Evolutionary conservation across 257 asterid species (phyloP).

Genomic region (Paraleonurus japonicus): DNA sequence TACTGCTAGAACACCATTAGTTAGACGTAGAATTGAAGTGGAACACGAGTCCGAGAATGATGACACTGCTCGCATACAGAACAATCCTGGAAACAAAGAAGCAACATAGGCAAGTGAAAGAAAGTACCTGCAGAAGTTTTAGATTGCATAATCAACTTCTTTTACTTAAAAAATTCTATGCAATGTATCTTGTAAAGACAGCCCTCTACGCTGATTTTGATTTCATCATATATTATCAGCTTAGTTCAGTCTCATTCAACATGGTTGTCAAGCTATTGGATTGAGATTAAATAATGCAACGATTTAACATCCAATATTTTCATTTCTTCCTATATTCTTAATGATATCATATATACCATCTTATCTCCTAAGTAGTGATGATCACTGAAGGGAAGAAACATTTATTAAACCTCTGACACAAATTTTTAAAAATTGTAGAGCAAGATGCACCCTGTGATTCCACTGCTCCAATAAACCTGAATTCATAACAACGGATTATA

Average conservation of each 20-base stretch:
- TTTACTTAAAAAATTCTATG: slow-evolving; percentile 1
- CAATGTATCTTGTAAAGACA: background rate
- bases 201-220: background rate
- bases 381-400: background rate
- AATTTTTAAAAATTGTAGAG: background rate
- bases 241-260: slow-evolving; percentile 4
- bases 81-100: slow-evolving; percentile 83
- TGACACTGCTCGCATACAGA: slow-evolving; percentile 38
- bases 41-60: slow-evolving; percentile 68
- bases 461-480: background rate
- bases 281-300: background rate
- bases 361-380: slow-evolving; percentile 1
- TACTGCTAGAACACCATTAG: slow-evolving; percentile 75
- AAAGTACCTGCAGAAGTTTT: slow-evolving; percentile 79
- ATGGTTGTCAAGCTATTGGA: background rate
- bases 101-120: slow-evolving; percentile 93
- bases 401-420: background rate
- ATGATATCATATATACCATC: background rate
- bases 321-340: background rate
- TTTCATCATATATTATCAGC: slow-evolving; percentile 6
- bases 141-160: slow-evolving; percentile 41
- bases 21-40: slow-evolving; percentile 64
- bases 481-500: background rate
- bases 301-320: background rate
- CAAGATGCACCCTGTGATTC: background rate